A percentile compares a stretch with the other conserved stretches of the same genome.
Evolutionary conservation across 768 basidiomycete genomes (phyloP).

Genomic region (Mycena epipterygia): DNA sequence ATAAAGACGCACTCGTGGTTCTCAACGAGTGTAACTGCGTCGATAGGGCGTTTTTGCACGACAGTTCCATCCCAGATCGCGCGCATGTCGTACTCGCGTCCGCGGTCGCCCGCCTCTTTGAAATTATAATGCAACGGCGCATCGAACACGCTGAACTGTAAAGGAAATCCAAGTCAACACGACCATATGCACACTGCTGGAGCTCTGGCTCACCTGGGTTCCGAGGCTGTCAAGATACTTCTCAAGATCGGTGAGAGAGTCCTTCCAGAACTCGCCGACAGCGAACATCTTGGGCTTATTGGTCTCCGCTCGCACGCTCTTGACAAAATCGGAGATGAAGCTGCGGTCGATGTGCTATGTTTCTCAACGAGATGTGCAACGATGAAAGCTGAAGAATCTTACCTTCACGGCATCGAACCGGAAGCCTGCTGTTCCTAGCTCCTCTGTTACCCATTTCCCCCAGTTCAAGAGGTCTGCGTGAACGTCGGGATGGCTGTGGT

Average conservation of each 20-base stretch:
- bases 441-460: conserved; percentile 69
- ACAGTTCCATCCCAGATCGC: conserved; percentile 70
- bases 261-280: conserved; percentile 63
- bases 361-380: background rate
- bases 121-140: conserved; percentile 77
- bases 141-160: conserved; percentile 76
- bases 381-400: too few species aligned
- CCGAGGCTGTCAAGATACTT: conserved; percentile 39
- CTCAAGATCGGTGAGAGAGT: conserved; percentile 44
- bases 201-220: conserved; percentile 37
- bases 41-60: conserved; percentile 67
- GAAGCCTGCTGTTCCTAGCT: conserved; percentile 41
- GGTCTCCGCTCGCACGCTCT: conserved; percentile 52
- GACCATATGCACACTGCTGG: background rate
- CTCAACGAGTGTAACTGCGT: conserved; percentile 79
- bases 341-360: conserved; percentile 48
- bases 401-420: conserved; percentile 60
- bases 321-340: conserved; percentile 50
- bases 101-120: conserved; percentile 68
- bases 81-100: conserved; percentile 70
- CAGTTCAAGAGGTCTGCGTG: conserved; percentile 67
- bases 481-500: conserved; percentile 74
- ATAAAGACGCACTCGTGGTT: conserved; percentile 68
- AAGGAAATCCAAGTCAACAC: background rate
- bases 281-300: conserved; percentile 54